Evolutionary conservation across 371 early-diverging fungal species (phyloP).

Genomic region (Ordospora pajunii): DNA sequence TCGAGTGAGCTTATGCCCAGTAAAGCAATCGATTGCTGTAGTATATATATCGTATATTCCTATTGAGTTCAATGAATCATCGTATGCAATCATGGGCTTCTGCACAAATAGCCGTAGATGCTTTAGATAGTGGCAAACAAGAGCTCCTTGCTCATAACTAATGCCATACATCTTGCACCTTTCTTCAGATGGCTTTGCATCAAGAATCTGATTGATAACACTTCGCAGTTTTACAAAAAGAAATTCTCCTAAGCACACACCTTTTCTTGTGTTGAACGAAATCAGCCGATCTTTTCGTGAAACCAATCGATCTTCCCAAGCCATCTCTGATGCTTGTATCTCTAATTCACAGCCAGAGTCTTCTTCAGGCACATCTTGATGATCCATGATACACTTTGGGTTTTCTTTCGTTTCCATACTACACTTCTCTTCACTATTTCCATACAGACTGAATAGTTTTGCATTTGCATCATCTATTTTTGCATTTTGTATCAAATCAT

Average conservation of each 20-base stretch:
- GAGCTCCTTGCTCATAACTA: background rate
- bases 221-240: background rate
- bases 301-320: background rate
- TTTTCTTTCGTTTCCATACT: too few species aligned
- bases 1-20: background rate
- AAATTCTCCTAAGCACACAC: background rate
- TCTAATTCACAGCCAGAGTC: too few species aligned
- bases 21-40: background rate
- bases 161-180: background rate
- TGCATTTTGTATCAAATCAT: too few species aligned
- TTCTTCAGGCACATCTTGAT: too few species aligned
- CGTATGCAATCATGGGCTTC: background rate
- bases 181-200: background rate
- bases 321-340: too few species aligned
- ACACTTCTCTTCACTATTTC: too few species aligned
- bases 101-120: background rate
- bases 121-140: background rate
- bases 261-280: background rate
- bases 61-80: background rate
- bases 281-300: background rate
- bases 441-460: too few species aligned
- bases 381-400: too few species aligned
- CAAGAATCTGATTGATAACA: background rate
- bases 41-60: background rate
- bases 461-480: too few species aligned